Evolutionary conservation across 2,329 filamentous ascomycete species (phyloP).

Genomic region (Aureobasidium sp.): DNA sequence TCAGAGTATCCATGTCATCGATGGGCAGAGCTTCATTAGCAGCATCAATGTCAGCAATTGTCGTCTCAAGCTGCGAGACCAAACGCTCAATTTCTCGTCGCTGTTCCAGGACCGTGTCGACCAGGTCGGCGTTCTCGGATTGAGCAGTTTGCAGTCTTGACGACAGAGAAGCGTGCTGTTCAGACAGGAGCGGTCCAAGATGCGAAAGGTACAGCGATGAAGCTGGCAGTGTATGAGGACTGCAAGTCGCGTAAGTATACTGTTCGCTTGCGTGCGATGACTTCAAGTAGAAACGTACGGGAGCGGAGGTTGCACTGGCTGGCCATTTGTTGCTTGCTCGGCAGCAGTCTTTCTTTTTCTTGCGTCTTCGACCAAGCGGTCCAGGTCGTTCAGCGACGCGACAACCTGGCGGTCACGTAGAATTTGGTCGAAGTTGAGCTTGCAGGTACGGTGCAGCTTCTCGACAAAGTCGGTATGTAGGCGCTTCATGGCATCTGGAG

Average conservation of each 20-base stretch:
- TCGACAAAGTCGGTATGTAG: conserved; percentile 51
- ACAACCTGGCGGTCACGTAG: conserved; percentile 51
- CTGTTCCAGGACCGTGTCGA: conserved; percentile 45
- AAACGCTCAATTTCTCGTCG: conserved; percentile 51
- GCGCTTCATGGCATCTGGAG: conserved; percentile 49
- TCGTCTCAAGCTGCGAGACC: conserved; percentile 47
- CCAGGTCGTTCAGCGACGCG: conserved; percentile 53
- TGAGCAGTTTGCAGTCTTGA: conserved; percentile 45
- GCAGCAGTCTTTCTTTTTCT: conserved; percentile 44
- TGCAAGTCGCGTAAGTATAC: background rate
- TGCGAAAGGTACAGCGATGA: conserved; percentile 53
- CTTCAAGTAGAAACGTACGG: background rate
- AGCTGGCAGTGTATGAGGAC: conserved; percentile 48
- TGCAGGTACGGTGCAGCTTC: conserved; percentile 51
- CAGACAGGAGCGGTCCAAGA: conserved; percentile 49
- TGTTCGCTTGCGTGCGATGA: background rate
- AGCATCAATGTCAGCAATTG: conserved; percentile 50
- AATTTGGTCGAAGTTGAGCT: conserved; percentile 55
- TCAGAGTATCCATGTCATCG: conserved; percentile 23
- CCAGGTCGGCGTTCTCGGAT: conserved; percentile 46
- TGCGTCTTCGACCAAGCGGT: conserved; percentile 53
- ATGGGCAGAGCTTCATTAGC: background rate
- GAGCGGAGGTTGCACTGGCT: conserved; percentile 19
- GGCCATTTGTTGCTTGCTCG: conserved; percentile 30
- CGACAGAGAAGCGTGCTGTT: conserved; percentile 44